Evolutionary conservation across 495 filamentous ascomycete genomes (phyloP).

Genomic region (Penicillium egyptiacum): DNA sequence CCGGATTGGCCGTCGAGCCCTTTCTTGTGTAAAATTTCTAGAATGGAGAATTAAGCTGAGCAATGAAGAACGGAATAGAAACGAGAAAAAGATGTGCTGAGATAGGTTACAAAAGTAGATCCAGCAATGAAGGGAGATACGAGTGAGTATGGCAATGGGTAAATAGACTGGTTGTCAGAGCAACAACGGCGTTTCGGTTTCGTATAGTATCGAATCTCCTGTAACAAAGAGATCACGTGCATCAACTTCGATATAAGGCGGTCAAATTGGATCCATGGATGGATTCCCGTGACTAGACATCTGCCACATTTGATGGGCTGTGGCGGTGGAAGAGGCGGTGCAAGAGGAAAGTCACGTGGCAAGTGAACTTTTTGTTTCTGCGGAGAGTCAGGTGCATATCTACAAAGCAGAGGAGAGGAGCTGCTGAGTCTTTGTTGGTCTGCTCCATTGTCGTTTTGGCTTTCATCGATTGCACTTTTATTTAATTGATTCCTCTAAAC

Average conservation of each 20-base stretch:
- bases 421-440: slow-evolving; percentile 9
- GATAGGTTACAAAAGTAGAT: slow-evolving; percentile 19
- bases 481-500: slow-evolving; percentile 7
- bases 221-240: slow-evolving; percentile 3
- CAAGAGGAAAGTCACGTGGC: slow-evolving; percentile 15
- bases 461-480: background rate
- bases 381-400: slow-evolving; percentile 2
- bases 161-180: slow-evolving; percentile 24
- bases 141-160: slow-evolving; percentile 21
- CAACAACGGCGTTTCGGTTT: slow-evolving; percentile 14
- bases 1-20: background rate
- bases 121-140: slow-evolving; percentile 29
- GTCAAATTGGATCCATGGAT: too few relatives aligned
- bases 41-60: slow-evolving; percentile 3
- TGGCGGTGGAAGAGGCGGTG: slow-evolving; percentile 7
- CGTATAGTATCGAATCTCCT: background rate
- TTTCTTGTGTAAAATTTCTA: background rate
- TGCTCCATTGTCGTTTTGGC: background rate
- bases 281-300: background rate
- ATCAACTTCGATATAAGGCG: background rate
- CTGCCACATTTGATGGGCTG: background rate
- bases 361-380: slow-evolving; percentile 26
- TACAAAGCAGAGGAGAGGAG: slow-evolving; percentile 16
- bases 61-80: slow-evolving; percentile 14
- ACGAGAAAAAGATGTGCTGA: slow-evolving; percentile 12